These are phyloP conservation scores for Arachnomyces sp. DNA, from an alignment of 2,329 filamentous ascomycete species.

Conservation along the genomic window DNA sequence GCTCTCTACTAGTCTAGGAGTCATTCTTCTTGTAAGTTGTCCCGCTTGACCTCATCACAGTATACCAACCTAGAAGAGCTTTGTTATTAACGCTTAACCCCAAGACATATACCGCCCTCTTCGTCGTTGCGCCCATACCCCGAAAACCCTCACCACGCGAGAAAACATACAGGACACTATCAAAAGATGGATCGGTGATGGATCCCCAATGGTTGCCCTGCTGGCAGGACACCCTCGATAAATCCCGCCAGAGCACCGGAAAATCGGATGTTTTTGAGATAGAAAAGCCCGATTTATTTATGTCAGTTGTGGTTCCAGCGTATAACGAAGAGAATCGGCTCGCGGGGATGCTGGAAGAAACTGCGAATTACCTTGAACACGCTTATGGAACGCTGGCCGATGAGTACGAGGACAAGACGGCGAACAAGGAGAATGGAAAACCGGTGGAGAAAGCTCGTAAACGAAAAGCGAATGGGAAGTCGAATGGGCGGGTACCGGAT, in stretches of 20 bases:
- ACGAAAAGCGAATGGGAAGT: conserved; percentile 22
- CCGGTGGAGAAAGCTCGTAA: conserved; percentile 17
- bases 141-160: conserved; percentile 66
- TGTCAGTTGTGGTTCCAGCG: conserved; percentile 88
- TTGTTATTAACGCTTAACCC: conserved; percentile 1
- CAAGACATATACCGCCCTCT: conserved; percentile 60
- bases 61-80: conserved; percentile 4
- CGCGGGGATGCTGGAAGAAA: conserved; percentile 78
- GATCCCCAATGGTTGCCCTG: conserved; percentile 58
- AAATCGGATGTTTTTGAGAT: conserved; percentile 42
- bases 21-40: conserved; percentile 28
- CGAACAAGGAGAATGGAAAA: conserved; percentile 18
- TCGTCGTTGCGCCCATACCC: conserved; percentile 70
- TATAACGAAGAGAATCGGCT: conserved; percentile 89
- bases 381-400: conserved; percentile 54
- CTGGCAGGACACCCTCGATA: conserved; percentile 74
- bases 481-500: conserved; percentile 24
- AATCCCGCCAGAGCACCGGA: conserved; percentile 48
- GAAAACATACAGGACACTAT: conserved; percentile 73
- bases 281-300: conserved; percentile 68
- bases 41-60: not conserved
- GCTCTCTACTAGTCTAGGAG: conserved; percentile 21
- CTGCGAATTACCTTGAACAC: conserved; percentile 73
- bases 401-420: conserved; percentile 29
- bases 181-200: conserved; percentile 52